phyloP scores from a whole-genome alignment of 768 basidiomycete genomes.

The Phlebiopsis gigantea region DNA sequence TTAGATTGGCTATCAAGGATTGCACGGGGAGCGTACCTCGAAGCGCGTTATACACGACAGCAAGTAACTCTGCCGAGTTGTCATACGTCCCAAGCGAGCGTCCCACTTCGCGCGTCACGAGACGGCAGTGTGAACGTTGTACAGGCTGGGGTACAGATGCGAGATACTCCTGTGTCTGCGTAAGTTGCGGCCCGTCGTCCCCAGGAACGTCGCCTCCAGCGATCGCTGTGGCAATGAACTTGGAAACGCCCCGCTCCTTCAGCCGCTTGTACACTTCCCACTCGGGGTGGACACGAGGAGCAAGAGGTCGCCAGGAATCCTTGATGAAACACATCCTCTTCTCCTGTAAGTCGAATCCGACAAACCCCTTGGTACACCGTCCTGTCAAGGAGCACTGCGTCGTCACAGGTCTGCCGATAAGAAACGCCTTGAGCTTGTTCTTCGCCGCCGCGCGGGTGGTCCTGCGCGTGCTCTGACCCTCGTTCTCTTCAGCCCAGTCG shows the following conservation, averaged over 20 bases:
- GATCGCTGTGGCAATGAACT: neutral
- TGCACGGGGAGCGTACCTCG: neutral
- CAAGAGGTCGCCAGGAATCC: conserved; percentile 10
- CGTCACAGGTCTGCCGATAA: conserved; percentile 3
- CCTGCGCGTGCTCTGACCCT: too few species aligned
- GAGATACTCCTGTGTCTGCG: neutral
- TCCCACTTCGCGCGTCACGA: neutral
- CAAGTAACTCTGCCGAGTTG: neutral
- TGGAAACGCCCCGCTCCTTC: neutral
- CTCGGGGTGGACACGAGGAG: neutral
- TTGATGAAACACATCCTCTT: conserved; percentile 11
- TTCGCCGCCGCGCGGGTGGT: too few species aligned
- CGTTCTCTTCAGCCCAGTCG: too few species aligned
- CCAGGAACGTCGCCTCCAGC: conserved; percentile 2
- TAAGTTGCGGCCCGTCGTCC: neutral
- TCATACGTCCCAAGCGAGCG: neutral
- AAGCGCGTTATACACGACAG: neutral
- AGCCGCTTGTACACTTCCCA: neutral
- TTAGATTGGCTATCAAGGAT: neutral
- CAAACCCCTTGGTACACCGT: conserved; percentile 7
- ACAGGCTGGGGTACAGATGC: neutral
- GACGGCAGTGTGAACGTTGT: neutral
- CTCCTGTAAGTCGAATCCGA: conserved; percentile 6
- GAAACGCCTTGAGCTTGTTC: neutral
- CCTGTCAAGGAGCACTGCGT: conserved; percentile 1